phyloP scores from a whole-genome alignment of 2,329 filamentous ascomycete species.

The Colletotrichum shisoi region DNA sequence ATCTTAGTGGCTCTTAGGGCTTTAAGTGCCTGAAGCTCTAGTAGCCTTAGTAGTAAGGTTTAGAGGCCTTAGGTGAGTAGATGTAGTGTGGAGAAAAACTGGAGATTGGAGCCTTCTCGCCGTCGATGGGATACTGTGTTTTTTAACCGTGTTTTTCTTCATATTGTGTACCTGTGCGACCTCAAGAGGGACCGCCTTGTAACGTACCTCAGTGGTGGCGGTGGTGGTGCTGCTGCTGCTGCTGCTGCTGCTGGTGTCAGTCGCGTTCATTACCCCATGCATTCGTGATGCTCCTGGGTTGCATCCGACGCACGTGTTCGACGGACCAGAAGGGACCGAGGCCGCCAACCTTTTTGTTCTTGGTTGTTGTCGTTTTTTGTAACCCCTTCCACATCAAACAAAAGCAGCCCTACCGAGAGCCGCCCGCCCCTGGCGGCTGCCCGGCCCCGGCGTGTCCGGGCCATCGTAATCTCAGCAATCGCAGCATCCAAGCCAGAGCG shows the following conservation, averaged over 20 bases:
- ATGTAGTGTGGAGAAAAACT: too few relatives aligned
- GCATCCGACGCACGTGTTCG: conserved; percentile 9
- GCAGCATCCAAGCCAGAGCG: conserved; percentile 5
- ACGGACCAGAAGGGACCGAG: neutral
- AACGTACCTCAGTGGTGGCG: too few relatives aligned
- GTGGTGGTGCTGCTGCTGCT: neutral
- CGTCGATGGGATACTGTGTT: too few relatives aligned
- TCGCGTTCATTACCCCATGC: neutral
- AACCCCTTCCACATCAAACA: neutral
- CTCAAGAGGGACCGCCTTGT: too few relatives aligned
- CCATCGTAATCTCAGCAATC: conserved; percentile 5
- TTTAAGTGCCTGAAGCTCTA: too few relatives aligned
- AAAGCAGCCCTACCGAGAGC: neutral
- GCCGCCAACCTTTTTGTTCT: neutral
- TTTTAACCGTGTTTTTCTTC: too few relatives aligned
- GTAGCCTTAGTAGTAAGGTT: too few relatives aligned
- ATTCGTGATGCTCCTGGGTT: conserved; percentile 1
- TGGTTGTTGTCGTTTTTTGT: neutral
- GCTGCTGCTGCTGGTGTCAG: neutral
- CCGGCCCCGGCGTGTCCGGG: conserved; percentile 4
- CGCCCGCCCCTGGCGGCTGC: neutral
- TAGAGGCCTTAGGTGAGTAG: too few relatives aligned
- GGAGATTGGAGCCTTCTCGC: too few relatives aligned
- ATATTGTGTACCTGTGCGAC: too few relatives aligned
- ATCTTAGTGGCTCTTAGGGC: too few relatives aligned